Percentiles rank a stretch among this genome's conserved stretches.
Evolutionary conservation across 2,329 filamentous ascomycete species (phyloP).

Genomic region (Juglanconis sp.): DNA sequence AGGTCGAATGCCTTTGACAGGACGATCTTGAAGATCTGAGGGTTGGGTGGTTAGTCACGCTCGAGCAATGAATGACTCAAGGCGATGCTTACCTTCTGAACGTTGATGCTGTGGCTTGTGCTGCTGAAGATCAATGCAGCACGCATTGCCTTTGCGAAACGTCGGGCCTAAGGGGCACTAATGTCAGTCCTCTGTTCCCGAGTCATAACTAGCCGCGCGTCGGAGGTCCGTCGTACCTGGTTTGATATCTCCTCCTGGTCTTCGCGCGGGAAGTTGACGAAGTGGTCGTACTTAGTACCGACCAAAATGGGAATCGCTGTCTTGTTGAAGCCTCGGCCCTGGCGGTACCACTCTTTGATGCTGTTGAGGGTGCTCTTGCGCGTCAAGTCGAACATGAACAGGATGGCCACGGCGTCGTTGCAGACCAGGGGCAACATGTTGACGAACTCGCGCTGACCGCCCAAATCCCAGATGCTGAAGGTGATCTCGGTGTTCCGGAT

Average conservation of each 20-base stretch:
- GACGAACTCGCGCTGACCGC: constrained; percentile 96
- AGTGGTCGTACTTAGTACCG: constrained; percentile 98
- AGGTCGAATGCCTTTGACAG: constrained; percentile 97
- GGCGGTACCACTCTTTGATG: constrained; percentile 99
- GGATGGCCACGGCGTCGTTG: constrained; percentile 95
- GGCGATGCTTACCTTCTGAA: constrained; percentile 72
- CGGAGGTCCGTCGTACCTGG: constrained; percentile 56
- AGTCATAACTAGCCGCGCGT: constrained; percentile 14
- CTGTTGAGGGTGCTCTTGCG: constrained; percentile 97
- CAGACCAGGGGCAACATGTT: constrained; percentile 99
- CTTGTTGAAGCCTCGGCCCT: constrained; percentile 98
- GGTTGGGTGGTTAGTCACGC: constrained; percentile 15
- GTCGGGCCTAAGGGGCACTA: constrained; percentile 64
- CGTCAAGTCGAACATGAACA: constrained; percentile 99
- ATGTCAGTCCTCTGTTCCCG: constrained; percentile 19
- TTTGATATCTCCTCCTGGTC: constrained; percentile 98
- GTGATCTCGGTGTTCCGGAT: constrained; percentile 99
- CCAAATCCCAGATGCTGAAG: constrained; percentile 98
- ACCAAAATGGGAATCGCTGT: constrained; percentile 98
- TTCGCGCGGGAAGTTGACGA: constrained; percentile 95
- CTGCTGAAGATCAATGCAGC: constrained; percentile 97
- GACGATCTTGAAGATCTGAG: constrained; percentile 98
- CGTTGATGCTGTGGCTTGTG: constrained; percentile 98
- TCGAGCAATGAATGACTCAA: neutral
- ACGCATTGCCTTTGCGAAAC: constrained; percentile 98